Evolutionary conservation across 2,329 filamentous ascomycete genomes (phyloP).

Genomic region (Aspergillus pseudonomiae): DNA sequence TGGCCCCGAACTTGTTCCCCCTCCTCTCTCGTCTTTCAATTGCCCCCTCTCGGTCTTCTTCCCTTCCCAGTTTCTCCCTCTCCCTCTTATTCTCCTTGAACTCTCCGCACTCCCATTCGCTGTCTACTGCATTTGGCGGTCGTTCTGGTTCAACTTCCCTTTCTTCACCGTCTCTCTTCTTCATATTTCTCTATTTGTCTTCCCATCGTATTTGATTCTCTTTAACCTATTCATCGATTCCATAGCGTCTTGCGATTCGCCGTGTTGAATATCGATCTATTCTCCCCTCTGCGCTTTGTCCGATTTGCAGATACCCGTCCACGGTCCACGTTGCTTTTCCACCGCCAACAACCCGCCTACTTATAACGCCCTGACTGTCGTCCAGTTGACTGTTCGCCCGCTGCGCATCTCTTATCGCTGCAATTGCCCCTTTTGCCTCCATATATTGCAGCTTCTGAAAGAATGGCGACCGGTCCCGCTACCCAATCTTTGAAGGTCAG

Average conservation of each 20-base stretch:
- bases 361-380: constrained; percentile 19
- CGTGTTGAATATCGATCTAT: background rate
- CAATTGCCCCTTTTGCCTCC: background rate
- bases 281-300: background rate
- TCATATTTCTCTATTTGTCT: background rate
- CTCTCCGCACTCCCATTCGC: background rate
- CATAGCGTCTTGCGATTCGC: constrained; percentile 1
- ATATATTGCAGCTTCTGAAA: background rate
- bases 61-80: background rate
- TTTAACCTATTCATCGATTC: background rate
- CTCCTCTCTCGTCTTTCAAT: background rate
- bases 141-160: background rate
- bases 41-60: background rate
- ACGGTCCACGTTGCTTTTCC: constrained; percentile 17
- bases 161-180: background rate
- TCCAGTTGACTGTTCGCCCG: background rate
- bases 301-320: constrained; percentile 9
- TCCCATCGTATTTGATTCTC: background rate
- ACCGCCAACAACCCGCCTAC: constrained; percentile 21
- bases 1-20: background rate
- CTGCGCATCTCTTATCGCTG: background rate
- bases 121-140: background rate
- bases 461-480: constrained; percentile 77
- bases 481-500: constrained; percentile 90
- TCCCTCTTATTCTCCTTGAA: background rate